phyloP scores from a whole-genome alignment of 306 rosid genomes.

The Quercus mongolica region DNA sequence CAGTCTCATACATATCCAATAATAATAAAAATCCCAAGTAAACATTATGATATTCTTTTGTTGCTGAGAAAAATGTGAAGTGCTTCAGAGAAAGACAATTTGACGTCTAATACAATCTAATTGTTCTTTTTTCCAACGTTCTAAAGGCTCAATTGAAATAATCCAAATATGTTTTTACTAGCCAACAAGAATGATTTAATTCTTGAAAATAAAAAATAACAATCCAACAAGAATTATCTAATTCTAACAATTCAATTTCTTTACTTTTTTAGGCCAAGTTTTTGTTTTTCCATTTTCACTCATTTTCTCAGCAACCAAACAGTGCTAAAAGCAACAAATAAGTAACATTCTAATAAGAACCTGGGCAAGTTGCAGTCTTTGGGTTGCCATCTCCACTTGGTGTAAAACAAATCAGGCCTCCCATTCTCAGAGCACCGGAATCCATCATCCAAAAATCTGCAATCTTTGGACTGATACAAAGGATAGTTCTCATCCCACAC shows the following conservation, averaged over 20 bases:
- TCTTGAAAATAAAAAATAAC: not conserved
- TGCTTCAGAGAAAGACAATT: not conserved
- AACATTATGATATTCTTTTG: not conserved
- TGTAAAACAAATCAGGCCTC: slow-evolving; percentile 79
- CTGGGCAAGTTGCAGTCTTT: slow-evolving; percentile 78
- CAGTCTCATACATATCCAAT: not conserved
- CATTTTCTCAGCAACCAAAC: slow-evolving; percentile 18
- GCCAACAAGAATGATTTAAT: not conserved
- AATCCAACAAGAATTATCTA: not conserved
- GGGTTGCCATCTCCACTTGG: slow-evolving; percentile 98
- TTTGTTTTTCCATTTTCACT: not conserved
- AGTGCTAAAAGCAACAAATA: not conserved
- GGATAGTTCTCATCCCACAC: slow-evolving; percentile 89
- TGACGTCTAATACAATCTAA: slow-evolving; percentile 1
- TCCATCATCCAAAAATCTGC: slow-evolving; percentile 69
- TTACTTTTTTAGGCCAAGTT: not conserved
- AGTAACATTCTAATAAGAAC: slow-evolving; percentile 20
- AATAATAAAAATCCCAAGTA: not conserved
- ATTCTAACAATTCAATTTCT: not conserved
- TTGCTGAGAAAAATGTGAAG: not conserved
- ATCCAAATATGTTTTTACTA: not conserved
- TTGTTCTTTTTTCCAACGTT: not conserved
- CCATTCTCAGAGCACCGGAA: slow-evolving; percentile 91
- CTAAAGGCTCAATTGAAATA: not conserved
- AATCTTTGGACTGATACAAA: slow-evolving; percentile 58